Evolutionary conservation across 768 basidiomycete genomes (phyloP).

Genomic region (Russula lepida): DNA sequence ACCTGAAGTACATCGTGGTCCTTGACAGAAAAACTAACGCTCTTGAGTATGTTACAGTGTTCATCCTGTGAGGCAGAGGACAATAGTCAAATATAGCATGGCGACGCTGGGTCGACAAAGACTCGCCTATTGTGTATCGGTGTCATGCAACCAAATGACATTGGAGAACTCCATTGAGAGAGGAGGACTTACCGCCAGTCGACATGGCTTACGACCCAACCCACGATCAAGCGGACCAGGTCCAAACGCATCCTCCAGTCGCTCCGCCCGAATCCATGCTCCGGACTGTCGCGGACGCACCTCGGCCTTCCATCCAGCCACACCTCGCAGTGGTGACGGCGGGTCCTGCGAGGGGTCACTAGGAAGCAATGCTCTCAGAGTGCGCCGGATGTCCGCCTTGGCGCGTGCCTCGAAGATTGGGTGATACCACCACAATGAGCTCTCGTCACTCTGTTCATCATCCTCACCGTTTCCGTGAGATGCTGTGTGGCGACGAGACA

Average conservation of each 20-base stretch:
- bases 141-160: slow-evolving; percentile 5
- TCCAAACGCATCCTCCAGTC: slow-evolving; percentile 16
- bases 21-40: slow-evolving; percentile 2
- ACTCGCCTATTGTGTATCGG: slow-evolving; percentile 15
- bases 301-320: neutral
- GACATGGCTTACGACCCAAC: slow-evolving; percentile 12
- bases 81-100: neutral
- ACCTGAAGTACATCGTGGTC: slow-evolving; percentile 17
- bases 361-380: slow-evolving; percentile 5
- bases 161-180: too few relatives aligned
- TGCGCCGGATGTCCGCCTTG: slow-evolving; percentile 15
- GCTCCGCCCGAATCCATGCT: slow-evolving; percentile 10
- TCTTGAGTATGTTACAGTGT: slow-evolving; percentile 10
- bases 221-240: slow-evolving; percentile 16
- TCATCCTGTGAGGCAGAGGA: neutral
- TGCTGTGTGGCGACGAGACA: neutral
- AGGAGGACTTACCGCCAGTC: slow-evolving; percentile 1
- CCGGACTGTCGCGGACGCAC: slow-evolving; percentile 5
- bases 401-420: slow-evolving; percentile 10
- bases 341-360: slow-evolving; percentile 2
- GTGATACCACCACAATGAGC: slow-evolving; percentile 5
- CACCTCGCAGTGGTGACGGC: neutral
- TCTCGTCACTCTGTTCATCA: neutral
- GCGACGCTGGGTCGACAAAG: neutral
- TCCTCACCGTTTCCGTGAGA: neutral